A percentile compares a stretch with the other conserved stretches of the same genome.
phyloP scores from a whole-genome alignment of 805 yeast species.

The Teunomyces panamensis region DNA sequence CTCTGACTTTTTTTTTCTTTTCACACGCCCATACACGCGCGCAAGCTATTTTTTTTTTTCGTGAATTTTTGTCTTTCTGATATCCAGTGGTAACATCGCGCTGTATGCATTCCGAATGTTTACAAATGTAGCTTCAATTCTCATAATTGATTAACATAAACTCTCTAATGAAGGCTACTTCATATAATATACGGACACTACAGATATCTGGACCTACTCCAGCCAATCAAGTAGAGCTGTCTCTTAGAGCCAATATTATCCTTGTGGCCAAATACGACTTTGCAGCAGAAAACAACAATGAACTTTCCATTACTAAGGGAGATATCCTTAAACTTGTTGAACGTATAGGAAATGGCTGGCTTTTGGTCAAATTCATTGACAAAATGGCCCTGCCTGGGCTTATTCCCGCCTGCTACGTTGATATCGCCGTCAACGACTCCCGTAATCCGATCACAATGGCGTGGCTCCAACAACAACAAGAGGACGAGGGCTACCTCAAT shows the following conservation, averaged over 20 bases:
- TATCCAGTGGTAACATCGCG: no score
- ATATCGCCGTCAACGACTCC: constrained; percentile 42
- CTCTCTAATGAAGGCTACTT: constrained; percentile 3
- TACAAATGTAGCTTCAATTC: background rate
- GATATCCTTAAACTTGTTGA: constrained; percentile 51
- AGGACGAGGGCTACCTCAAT: constrained; percentile 22
- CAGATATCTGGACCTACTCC: constrained; percentile 19
- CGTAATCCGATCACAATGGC: constrained; percentile 34
- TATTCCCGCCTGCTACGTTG: constrained; percentile 50
- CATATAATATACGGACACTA: constrained; percentile 8
- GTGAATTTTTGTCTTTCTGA: no score
- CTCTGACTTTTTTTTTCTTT: background rate
- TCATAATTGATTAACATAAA: background rate
- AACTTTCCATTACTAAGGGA: constrained; percentile 46
- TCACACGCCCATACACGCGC: no score
- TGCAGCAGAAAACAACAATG: constrained; percentile 41
- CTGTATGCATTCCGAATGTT: background rate
- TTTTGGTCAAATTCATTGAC: constrained; percentile 54
- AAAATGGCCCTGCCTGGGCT: constrained; percentile 45
- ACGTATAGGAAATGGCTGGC: constrained; percentile 51
- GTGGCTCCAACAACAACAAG: constrained; percentile 24
- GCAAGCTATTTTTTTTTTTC: no score
- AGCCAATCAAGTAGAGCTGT: constrained; percentile 10
- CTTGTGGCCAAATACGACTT: constrained; percentile 47
- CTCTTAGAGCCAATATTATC: constrained; percentile 32